Base-by-base conservation (phyloP, 2,329 filamentous ascomycete genomes). In the Calonectria leucothoes region DNA sequence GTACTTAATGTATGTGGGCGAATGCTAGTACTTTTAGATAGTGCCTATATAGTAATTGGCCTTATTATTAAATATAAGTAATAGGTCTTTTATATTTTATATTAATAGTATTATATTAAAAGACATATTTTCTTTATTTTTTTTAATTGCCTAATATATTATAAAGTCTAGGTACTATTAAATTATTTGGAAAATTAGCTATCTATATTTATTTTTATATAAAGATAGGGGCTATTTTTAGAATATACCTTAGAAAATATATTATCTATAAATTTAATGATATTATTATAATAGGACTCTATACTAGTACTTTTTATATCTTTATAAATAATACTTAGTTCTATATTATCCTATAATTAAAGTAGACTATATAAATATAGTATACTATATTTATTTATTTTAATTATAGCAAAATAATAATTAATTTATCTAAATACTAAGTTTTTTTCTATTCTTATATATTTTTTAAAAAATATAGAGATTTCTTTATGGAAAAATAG, bases 401-500 rank as follows among this genome's bases (percentile, higher is more conserved):
- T 17, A 23, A 66, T 33, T n/a, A 15, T 23, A 39, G 14, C 15
- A 42, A 55, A 66, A n/a, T 66, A 66, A 35, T 66, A 15, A 14
- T 33, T 49, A 15, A 66, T 27, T 8, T 23, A 17, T 3, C 48
- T 17, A 55, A 66, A 66, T 0, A 66, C 23, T n/a, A 33, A 66
- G 15, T 66, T 33, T 15, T 66, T 3, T n/a, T n/a, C 11, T 39
- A 66, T 15, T 17, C 52, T 66, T 2, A 52, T n/a, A 48, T 66
- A 66, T 20, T 66, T 10, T 31, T 66, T 25, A 14, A 66, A 55
- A 17, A 66, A 66, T 11, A 66, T 11, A 23, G 12, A 15, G 20
- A 66, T 49, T 52, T 68, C 51, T 20, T 37, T 37, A 17, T 68
- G 20, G 33, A 71, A 71, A 49, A 71, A 71, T 20, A 66, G 59